phyloP scores from a whole-genome alignment of 805 yeast genomes.

The Sugiyamaella chiloensis region DNA sequence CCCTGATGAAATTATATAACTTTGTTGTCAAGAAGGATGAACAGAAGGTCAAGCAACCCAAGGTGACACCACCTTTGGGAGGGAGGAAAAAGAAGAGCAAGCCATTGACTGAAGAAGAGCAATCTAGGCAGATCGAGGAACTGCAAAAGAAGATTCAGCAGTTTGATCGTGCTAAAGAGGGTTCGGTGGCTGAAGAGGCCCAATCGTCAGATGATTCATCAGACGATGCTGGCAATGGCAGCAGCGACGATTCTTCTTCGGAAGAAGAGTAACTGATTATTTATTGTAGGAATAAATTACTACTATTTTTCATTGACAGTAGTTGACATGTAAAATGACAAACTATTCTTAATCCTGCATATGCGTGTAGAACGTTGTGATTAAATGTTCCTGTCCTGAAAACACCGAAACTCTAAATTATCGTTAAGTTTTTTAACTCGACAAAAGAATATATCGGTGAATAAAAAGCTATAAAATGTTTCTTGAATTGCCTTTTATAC shows the following conservation, averaged over 20 bases:
- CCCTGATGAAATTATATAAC: conserved; percentile 78
- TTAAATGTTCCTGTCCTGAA: too few species aligned
- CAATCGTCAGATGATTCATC: conserved; percentile 24
- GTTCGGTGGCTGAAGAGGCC: conserved; percentile 18
- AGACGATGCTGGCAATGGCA: conserved; percentile 20
- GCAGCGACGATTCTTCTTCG: conserved; percentile 34
- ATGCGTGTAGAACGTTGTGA: too few species aligned
- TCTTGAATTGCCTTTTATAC: too few species aligned
- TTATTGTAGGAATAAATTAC: too few species aligned
- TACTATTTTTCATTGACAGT: too few species aligned
- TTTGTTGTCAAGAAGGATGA: conserved; percentile 59
- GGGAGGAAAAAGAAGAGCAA: conserved; percentile 47
- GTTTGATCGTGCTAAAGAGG: conserved; percentile 43
- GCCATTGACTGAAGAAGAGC: conserved; percentile 64
- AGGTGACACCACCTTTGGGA: conserved; percentile 17
- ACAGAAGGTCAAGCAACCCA: conserved; percentile 19
- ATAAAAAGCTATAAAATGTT: too few species aligned
- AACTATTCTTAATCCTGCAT: too few species aligned
- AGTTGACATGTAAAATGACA: too few species aligned
- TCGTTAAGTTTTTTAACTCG: too few species aligned
- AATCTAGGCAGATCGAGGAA: conserved; percentile 62
- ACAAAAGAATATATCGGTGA: too few species aligned
- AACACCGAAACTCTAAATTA: too few species aligned
- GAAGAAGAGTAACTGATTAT: conserved; percentile 40
- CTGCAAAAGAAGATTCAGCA: conserved; percentile 74